Evolutionary conservation across 257 asterid genomes (phyloP), one percentile per base, ranked within the genome.

Genomic region (Ballota nigra): DNA sequence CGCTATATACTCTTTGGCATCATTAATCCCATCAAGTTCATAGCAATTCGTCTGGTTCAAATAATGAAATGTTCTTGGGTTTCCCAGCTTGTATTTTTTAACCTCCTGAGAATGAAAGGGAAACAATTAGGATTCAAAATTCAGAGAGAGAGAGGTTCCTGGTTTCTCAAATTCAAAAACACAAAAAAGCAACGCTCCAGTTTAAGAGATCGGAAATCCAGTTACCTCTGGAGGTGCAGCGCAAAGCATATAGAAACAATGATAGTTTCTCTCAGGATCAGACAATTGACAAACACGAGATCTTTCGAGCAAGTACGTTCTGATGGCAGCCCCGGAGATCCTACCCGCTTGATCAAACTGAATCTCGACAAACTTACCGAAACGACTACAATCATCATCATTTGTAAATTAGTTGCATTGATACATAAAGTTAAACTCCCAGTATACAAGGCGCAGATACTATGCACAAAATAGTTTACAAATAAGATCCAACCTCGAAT

Each of bases 281-380:
- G 99, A 95, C 71, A 95, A 61, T 83, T 95, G 99, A 74, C 99
- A 95, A 81, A 95, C 99, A 75, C 99, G 99, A 61, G 99, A 95
- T 76, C 99, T 85, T 75, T 95, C 99, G 12, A 95, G 91, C 90
- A 95, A 85, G 83, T 95, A 95, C n/a, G 99, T 95, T 83, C 99
- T 82, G 73, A 95, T 87, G 59, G 99, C 99, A 69, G 99, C 99
- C 69, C 99, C 99, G 33, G 98, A 92, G 72, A 95, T 95, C 77
- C 92, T 86, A 65, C 98, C 98, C 49, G 55, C 83, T 69, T 86
- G 82, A 69, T 95, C 98, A 85, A 95, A 95, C 86, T 95, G 99
- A 81, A 95, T 82, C 83, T 95, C 99, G 77, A 95, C 99, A 72
- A 95, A 95, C 85, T 95, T 95, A 81, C 99, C 99, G 72, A 95